Evolutionary conservation across 2,329 filamentous ascomycete genomes (phyloP).

Genomic region (Aspergillus sp.): DNA sequence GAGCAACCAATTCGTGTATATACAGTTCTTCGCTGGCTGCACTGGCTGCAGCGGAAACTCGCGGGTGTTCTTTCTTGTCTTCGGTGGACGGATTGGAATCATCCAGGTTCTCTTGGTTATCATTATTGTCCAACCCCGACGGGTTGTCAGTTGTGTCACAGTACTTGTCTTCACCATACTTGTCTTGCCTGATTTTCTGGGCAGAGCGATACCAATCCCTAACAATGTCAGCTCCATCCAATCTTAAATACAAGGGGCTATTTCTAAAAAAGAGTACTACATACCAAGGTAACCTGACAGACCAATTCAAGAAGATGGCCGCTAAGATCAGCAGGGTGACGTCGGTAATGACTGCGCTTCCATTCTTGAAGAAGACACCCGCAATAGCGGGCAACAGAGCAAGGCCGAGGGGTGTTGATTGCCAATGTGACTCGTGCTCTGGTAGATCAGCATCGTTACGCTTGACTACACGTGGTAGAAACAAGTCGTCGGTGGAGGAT

Average conservation of each 20-base stretch:
- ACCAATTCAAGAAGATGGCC: constrained; percentile 87
- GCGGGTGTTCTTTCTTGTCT: constrained; percentile 2
- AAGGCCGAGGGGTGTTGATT: constrained; percentile 75
- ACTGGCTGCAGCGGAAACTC: constrained; percentile 17
- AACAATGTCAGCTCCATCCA: not conserved
- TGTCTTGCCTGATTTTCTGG: constrained; percentile 52
- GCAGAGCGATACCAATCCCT: constrained; percentile 73
- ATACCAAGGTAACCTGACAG: constrained; percentile 83
- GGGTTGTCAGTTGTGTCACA: constrained; percentile 14
- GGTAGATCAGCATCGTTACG: constrained; percentile 27
- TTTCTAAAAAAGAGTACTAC: constrained; percentile 18
- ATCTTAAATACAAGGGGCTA: not conserved
- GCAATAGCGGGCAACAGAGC: constrained; percentile 82
- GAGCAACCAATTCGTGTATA: constrained; percentile 67
- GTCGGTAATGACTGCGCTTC: constrained; percentile 78
- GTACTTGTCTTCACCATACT: constrained; percentile 25
- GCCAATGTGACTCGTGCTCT: constrained; percentile 63
- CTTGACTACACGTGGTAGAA: constrained; percentile 51
- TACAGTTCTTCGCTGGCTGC: constrained; percentile 61
- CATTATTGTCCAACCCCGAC: constrained; percentile 22
- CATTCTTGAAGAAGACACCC: constrained; percentile 79
- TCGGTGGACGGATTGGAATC: constrained; percentile 1
- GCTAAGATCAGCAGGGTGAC: constrained; percentile 74
- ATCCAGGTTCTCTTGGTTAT: constrained; percentile 8
- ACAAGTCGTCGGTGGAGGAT: constrained; percentile 65